phyloP scores from a whole-genome alignment of 345 rosid species.

The Murraya paniculata region DNA sequence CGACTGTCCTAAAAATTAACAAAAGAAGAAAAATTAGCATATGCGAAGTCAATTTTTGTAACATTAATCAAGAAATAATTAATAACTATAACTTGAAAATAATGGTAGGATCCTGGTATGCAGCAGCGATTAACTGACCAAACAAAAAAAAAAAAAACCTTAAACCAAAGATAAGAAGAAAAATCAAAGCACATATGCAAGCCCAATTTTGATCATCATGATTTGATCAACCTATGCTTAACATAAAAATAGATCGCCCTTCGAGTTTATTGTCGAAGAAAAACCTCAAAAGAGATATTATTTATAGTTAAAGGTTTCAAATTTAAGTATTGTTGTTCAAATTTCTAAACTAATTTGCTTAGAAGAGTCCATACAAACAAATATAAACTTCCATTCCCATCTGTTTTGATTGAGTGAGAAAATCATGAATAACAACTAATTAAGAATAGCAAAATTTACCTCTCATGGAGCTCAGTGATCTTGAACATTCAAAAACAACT shows the following conservation, averaged over 20 bases:
- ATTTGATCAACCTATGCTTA: not conserved
- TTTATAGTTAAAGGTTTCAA: not conserved
- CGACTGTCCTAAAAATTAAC: not conserved
- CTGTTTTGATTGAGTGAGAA: not conserved
- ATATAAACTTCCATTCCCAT: not conserved
- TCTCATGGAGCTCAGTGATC: too few species aligned
- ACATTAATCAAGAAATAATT: not conserved
- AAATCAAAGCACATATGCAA: not conserved
- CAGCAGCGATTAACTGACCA: not conserved
- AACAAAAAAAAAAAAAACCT: not conserved
- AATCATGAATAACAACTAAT: too few species aligned
- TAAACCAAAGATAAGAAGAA: not conserved
- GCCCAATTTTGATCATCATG: not conserved
- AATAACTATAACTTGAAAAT: not conserved
- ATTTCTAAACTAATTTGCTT: not conserved
- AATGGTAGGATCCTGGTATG: not conserved
- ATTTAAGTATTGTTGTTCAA: not conserved
- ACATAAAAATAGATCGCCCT: not conserved
- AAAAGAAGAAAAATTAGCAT: not conserved
- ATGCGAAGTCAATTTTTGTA: not conserved
- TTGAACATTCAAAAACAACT: not conserved
- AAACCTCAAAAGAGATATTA: not conserved
- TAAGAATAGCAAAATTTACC: too few species aligned
- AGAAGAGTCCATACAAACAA: too few species aligned
- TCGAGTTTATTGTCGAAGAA: not conserved